Evolutionary conservation across 768 basidiomycete genomes (phyloP).

Genomic region (Kwoniella pini): DNA sequence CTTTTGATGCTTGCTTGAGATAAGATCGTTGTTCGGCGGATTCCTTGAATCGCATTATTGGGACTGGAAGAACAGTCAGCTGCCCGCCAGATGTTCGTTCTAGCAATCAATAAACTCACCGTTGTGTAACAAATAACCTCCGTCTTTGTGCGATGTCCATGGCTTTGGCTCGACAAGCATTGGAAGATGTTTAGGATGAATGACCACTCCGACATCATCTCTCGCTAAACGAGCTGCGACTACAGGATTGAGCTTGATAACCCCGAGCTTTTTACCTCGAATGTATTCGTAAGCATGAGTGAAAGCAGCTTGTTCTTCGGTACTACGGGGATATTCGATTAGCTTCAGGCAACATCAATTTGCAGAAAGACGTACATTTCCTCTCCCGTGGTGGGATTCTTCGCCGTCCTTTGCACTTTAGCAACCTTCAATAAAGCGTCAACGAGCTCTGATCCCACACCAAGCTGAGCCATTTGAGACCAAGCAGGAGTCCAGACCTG

Average conservation of each 20-base stretch:
- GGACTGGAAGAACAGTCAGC: slow-evolving; percentile 56
- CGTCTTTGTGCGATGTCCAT: slow-evolving; percentile 74
- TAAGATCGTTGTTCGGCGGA: slow-evolving; percentile 78
- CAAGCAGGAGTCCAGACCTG: slow-evolving; percentile 62
- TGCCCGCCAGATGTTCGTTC: neutral
- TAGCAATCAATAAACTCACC: slow-evolving; percentile 58
- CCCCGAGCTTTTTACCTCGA: slow-evolving; percentile 91
- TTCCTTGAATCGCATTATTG: slow-evolving; percentile 91
- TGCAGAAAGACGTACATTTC: slow-evolving; percentile 60
- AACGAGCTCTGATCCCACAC: slow-evolving; percentile 78
- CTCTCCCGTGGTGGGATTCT: slow-evolving; percentile 63
- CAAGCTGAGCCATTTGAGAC: slow-evolving; percentile 74
- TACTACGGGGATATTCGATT: too few relatives aligned
- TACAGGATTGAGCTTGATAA: slow-evolving; percentile 79
- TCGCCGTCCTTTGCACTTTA: slow-evolving; percentile 65
- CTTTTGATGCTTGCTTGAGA: slow-evolving; percentile 69
- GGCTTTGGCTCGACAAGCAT: slow-evolving; percentile 91
- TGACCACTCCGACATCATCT: slow-evolving; percentile 67
- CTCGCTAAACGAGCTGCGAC: slow-evolving; percentile 75
- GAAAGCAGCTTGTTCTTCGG: slow-evolving; percentile 85
- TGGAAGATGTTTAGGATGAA: slow-evolving; percentile 91
- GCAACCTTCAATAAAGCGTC: slow-evolving; percentile 83
- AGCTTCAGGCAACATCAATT: neutral
- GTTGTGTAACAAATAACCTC: slow-evolving; percentile 78
- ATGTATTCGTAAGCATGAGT: slow-evolving; percentile 87